Evolutionary conservation across 2,329 filamentous ascomycete species (phyloP).

Genomic region (Domatiomyces catenatus): DNA sequence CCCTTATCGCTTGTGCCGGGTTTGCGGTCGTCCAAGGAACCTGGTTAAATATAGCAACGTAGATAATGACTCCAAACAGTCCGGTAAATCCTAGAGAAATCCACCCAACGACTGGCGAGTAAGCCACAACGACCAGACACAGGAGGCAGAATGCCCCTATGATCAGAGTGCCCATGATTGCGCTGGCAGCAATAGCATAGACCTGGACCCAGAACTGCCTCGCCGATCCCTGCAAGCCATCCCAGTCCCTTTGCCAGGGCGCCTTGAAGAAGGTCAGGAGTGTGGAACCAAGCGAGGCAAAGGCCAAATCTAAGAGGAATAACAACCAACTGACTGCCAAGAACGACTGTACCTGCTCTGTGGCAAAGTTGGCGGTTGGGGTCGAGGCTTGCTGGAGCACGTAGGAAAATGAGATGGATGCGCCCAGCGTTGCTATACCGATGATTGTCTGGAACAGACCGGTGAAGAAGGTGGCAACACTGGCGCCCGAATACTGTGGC

Average conservation of each 20-base stretch:
- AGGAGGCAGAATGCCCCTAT: conserved; percentile 16
- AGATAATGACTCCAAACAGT: conserved; percentile 15
- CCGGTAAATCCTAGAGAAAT: conserved; percentile 14
- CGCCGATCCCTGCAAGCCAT: conserved; percentile 12
- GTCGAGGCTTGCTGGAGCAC: conserved; percentile 11
- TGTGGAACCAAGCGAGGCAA: conserved; percentile 15
- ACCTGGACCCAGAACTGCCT: conserved; percentile 13
- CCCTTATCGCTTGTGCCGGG: conserved; percentile 4
- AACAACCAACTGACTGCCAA: conserved; percentile 17
- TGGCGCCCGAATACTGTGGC: conserved; percentile 12
- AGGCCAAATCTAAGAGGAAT: conserved; percentile 16
- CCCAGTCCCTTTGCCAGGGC: conserved; percentile 17
- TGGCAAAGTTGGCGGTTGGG: conserved; percentile 5
- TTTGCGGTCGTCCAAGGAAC: conserved; percentile 15
- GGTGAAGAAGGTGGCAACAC: conserved; percentile 15
- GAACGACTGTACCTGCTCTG: conserved; percentile 10
- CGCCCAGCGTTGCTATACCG: conserved; percentile 15
- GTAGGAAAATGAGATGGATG: conserved; percentile 17
- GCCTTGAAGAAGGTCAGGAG: conserved; percentile 17
- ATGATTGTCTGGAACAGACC: conserved; percentile 16
- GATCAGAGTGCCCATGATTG: conserved; percentile 13
- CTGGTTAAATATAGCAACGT: conserved; percentile 11
- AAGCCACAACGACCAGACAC: conserved; percentile 16
- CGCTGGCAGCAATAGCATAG: conserved; percentile 14
- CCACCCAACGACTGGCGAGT: conserved; percentile 16